Evolutionary conservation across 306 rosid genomes (phyloP).

Genomic region (Cicer arietinum): DNA sequence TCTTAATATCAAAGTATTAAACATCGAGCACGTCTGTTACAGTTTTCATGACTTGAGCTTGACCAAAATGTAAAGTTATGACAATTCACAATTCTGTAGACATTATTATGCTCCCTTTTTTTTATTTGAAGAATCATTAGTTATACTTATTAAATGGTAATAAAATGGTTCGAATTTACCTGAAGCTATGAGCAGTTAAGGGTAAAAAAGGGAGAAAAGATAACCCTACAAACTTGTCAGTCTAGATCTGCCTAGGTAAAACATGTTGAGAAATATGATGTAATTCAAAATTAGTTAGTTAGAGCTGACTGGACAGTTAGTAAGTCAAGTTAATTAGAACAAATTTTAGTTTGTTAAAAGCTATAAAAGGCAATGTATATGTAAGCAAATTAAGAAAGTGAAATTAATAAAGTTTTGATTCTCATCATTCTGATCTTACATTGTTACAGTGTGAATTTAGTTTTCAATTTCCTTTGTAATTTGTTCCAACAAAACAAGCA

Average conservation of each 20-base stretch:
- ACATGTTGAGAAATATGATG: too few relatives aligned
- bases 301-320: too few relatives aligned
- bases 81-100: conserved; percentile 1
- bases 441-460: too few relatives aligned
- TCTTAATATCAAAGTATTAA: not conserved
- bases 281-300: too few relatives aligned
- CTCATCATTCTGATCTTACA: too few relatives aligned
- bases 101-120: not conserved
- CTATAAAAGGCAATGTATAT: too few relatives aligned
- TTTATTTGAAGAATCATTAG: not conserved
- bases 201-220: not conserved
- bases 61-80: not conserved
- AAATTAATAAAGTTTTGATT: too few relatives aligned
- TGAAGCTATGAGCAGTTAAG: not conserved
- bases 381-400: too few relatives aligned
- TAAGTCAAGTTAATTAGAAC: too few relatives aligned
- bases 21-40: not conserved
- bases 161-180: not conserved
- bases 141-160: not conserved
- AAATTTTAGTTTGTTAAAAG: too few relatives aligned
- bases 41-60: not conserved
- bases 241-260: not conserved
- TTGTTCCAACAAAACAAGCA: not conserved
- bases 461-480: too few relatives aligned
- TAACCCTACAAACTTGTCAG: not conserved